Conservation (phyloP, 2,329 filamentous ascomycete genomes). For the Claviceps citrina region DNA sequence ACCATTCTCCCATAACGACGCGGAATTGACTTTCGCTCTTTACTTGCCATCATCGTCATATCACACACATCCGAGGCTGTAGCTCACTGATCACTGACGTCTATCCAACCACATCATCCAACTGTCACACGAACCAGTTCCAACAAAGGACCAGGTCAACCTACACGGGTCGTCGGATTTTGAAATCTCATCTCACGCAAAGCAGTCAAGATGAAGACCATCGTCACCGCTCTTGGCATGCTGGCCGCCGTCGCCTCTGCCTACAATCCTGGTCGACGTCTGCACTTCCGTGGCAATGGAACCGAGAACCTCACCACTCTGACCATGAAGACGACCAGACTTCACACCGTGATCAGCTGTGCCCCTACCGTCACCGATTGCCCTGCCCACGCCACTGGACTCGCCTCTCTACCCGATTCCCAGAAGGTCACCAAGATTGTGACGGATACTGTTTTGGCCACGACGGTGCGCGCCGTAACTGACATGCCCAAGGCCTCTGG, state of each 20-base stretch:
- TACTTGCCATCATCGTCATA: background rate
- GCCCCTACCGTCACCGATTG: conserved; percentile 43
- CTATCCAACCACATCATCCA: background rate
- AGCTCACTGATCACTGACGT: background rate
- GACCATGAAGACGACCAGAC: conserved; percentile 37
- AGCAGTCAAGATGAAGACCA: conserved; percentile 34
- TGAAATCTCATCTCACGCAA: too few relatives aligned
- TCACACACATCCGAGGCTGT: background rate
- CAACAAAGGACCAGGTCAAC: too few relatives aligned
- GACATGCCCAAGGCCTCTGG: conserved; percentile 26
- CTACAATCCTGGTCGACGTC: conserved; percentile 18
- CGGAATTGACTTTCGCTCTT: conserved; percentile 20
- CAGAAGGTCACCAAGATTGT: conserved; percentile 19
- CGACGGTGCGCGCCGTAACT: conserved; percentile 30
- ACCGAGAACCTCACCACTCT: conserved; percentile 21
- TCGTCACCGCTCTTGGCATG: conserved; percentile 27
- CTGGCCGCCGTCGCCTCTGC: conserved; percentile 31
- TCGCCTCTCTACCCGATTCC: conserved; percentile 21
- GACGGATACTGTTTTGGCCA: conserved; percentile 25
- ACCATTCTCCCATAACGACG: conserved; percentile 10
- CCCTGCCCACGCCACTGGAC: conserved; percentile 19
- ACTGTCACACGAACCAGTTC: conserved; percentile 4
- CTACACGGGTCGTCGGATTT: too few relatives aligned
- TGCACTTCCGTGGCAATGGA: conserved; percentile 17
- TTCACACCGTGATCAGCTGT: conserved; percentile 43